These are phyloP conservation scores for Tulasnella sp. DNA, from an alignment of 768 basidiomycete genomes.

Conservation along the genomic window DNA sequence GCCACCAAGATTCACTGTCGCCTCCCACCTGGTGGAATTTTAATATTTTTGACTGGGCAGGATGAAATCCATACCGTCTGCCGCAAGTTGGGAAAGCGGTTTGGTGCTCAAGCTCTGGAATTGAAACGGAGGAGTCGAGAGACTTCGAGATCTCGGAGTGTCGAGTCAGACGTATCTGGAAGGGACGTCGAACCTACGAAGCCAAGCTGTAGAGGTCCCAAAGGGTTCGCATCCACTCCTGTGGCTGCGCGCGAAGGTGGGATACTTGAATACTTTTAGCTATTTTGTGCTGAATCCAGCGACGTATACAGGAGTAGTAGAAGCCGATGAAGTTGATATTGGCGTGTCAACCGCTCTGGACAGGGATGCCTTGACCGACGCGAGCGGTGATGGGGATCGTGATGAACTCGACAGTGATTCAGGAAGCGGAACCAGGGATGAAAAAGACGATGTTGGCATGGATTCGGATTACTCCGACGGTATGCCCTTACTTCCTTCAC, in stretches of 20 bases:
- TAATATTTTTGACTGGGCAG: constrained; percentile 92
- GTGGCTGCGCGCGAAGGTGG: too few species aligned
- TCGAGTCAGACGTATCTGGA: too few species aligned
- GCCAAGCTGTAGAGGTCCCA: too few species aligned
- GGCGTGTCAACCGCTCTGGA: constrained; percentile 54
- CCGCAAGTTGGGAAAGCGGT: constrained; percentile 65
- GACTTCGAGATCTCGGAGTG: too few species aligned
- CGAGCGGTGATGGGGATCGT: constrained; percentile 39
- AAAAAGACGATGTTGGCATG: constrained; percentile 48
- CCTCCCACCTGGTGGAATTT: constrained; percentile 83
- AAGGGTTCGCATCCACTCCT: too few species aligned
- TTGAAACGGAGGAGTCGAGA: constrained; percentile 29
- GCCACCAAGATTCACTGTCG: constrained; percentile 84
- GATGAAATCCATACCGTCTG: constrained; percentile 86
- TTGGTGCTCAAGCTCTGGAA: constrained; percentile 52
- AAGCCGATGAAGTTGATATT: neutral
- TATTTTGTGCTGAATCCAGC: too few species aligned
- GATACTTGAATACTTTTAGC: too few species aligned
- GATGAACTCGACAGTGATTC: constrained; percentile 48
- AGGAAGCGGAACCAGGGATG: constrained; percentile 55
- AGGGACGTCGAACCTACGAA: too few species aligned
- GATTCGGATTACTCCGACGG: constrained; percentile 55
- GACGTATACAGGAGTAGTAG: neutral
- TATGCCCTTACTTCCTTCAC: constrained; percentile 27
- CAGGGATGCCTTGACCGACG: constrained; percentile 64